Evolutionary conservation across 805 yeast species (phyloP).

Genomic region (Suhomyces prunicola): DNA sequence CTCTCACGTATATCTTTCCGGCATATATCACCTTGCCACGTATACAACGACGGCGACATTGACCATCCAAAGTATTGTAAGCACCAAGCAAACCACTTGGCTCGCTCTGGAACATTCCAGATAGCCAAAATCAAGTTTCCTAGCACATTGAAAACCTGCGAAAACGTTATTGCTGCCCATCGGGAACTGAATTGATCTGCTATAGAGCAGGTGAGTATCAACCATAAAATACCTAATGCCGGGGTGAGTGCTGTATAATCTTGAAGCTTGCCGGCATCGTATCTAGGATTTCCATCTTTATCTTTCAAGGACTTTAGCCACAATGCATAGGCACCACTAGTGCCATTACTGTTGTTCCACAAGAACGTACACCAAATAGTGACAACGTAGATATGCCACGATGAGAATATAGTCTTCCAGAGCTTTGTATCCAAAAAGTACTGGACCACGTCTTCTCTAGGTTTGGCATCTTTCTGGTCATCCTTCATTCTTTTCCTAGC

Average conservation of each 20-base stretch:
- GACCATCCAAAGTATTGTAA: conserved; percentile 21
- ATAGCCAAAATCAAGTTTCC: conserved; percentile 22
- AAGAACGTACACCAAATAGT: conserved; percentile 14
- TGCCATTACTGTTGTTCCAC: conserved; percentile 36
- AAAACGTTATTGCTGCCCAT: conserved; percentile 49
- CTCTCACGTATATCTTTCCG: conserved; percentile 19
- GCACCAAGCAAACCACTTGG: conserved; percentile 25
- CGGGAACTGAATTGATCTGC: conserved; percentile 51
- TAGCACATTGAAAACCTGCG: conserved; percentile 35
- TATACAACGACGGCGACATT: conserved; percentile 20
- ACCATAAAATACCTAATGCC: conserved; percentile 53
- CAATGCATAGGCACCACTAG: conserved; percentile 51
- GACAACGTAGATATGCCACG: conserved; percentile 34
- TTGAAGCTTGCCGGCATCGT: conserved; percentile 23
- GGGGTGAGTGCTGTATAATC: conserved; percentile 57
- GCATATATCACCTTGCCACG: conserved; percentile 23
- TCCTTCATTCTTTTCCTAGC: conserved; percentile 37
- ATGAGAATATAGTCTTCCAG: conserved; percentile 25
- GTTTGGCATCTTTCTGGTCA: conserved; percentile 18
- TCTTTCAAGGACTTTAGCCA: conserved; percentile 24
- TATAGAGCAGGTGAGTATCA: conserved; percentile 43
- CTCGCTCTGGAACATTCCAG: conserved; percentile 21
- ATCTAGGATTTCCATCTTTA: conserved; percentile 8
- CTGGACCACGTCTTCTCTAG: conserved; percentile 10
- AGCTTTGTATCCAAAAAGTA: conserved; percentile 21